These are phyloP conservation scores for Sechiopsis laciniata DNA, from an alignment of 306 rosid genomes.

Conservation along the genomic window DNA sequence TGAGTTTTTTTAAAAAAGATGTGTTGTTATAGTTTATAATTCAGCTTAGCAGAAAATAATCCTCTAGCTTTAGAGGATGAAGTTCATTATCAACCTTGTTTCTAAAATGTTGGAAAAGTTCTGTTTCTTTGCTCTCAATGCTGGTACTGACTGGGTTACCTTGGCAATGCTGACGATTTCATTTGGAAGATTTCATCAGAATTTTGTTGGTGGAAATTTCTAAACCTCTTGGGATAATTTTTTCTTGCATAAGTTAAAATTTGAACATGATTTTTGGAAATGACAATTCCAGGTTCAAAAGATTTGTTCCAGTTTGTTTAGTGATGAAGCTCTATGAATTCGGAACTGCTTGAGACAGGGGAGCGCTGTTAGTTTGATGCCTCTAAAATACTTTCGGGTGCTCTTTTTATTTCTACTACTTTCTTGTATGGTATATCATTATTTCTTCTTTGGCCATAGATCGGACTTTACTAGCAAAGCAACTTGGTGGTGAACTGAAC, in stretches of 20 bases:
- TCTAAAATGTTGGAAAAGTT: not conserved
- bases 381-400: not conserved
- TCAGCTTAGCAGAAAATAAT: not conserved
- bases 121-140: not conserved
- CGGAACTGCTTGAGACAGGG: not conserved
- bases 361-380: not conserved
- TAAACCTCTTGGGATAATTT: not conserved
- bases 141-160: not conserved
- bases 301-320: not conserved
- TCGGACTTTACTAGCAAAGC: not conserved
- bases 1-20: not conserved
- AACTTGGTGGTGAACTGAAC: not conserved
- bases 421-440: not conserved
- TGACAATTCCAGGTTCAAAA: not conserved
- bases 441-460: not conserved
- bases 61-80: not conserved
- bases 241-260: not conserved
- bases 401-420: not conserved
- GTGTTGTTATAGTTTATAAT: not conserved
- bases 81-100: not conserved
- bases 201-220: not conserved
- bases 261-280: not conserved
- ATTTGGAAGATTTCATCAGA: not conserved
- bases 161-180: not conserved
- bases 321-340: not conserved